Percentiles rank a stretch among this genome's conserved stretches.
phyloP scores from a whole-genome alignment of 345 rosid species.

The Xanthoceras sorbifolium region DNA sequence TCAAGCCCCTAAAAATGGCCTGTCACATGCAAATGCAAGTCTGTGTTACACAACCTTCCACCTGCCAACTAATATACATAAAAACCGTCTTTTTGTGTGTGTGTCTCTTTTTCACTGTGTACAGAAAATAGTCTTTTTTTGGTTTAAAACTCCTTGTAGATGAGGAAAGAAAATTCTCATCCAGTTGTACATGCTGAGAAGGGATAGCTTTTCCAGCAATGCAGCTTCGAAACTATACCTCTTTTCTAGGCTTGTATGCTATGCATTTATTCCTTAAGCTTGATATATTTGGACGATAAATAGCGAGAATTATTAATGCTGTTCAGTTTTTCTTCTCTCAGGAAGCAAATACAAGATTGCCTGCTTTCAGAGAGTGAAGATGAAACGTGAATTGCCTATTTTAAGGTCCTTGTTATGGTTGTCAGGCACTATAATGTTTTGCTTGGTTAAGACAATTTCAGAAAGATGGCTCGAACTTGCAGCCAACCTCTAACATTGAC shows the following conservation, averaged over 20 bases:
- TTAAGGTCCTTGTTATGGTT: neutral
- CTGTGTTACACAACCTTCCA: no score
- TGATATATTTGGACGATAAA: neutral
- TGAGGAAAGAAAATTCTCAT: neutral
- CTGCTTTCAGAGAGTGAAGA: conserved; percentile 68
- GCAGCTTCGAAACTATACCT: neutral
- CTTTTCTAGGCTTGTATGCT: neutral
- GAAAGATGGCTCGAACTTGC: neutral
- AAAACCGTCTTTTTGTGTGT: no score
- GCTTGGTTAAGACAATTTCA: neutral
- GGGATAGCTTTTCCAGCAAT: neutral
- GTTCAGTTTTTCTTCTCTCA: conserved; percentile 27
- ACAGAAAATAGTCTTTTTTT: neutral
- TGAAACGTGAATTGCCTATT: conserved; percentile 35
- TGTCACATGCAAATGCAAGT: no score
- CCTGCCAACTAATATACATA: no score
- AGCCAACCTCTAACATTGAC: neutral
- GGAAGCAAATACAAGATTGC: conserved; percentile 84
- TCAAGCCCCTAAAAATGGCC: neutral
- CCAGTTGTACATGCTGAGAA: neutral
- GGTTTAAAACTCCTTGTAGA: neutral
- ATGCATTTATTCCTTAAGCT: neutral
- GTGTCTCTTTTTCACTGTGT: neutral
- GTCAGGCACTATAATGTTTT: neutral
- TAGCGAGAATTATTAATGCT: conserved; percentile 2